phyloP scores from a whole-genome alignment of 768 basidiomycete genomes.

The Lactarius pseudohatsudake region DNA sequence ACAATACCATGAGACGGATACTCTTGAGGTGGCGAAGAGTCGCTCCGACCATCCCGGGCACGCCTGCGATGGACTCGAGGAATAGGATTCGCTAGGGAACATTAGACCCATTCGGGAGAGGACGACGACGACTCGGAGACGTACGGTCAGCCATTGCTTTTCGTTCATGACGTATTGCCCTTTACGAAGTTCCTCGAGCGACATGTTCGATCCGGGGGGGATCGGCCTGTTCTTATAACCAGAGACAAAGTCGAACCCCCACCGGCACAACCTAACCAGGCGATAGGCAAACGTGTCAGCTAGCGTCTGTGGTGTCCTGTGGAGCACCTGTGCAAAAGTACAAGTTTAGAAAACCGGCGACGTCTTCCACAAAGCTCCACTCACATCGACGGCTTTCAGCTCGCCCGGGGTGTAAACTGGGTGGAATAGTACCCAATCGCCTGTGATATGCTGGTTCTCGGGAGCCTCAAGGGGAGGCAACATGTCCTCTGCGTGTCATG shows the following conservation, averaged over 20 bases:
- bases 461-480: constrained; percentile 30
- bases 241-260: constrained; percentile 79
- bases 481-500: constrained; percentile 13
- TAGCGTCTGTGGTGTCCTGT: constrained; percentile 59
- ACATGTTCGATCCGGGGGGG: constrained; percentile 61
- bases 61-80: constrained; percentile 90
- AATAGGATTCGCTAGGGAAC: constrained; percentile 53
- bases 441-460: constrained; percentile 34
- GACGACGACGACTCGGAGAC: constrained; percentile 30
- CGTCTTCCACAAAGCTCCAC: constrained; percentile 11
- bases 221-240: constrained; percentile 77
- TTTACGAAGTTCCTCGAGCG: constrained; percentile 69
- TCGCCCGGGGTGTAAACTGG: constrained; percentile 84
- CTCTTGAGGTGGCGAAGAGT: constrained; percentile 85
- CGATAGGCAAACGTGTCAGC: constrained; percentile 71
- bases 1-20: constrained; percentile 76
- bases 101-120: constrained; percentile 2
- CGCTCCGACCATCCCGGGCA: constrained; percentile 95
- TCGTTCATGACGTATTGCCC: constrained; percentile 74
- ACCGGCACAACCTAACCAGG: constrained; percentile 59
- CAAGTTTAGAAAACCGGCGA: background rate
- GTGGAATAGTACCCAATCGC: constrained; percentile 92
- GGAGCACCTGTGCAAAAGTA: constrained; percentile 56
- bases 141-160: constrained; percentile 71
- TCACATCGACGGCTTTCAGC: constrained; percentile 68